phyloP scores from a whole-genome alignment of 768 basidiomycete species.

The Cystofilobasidium macerans region DNA sequence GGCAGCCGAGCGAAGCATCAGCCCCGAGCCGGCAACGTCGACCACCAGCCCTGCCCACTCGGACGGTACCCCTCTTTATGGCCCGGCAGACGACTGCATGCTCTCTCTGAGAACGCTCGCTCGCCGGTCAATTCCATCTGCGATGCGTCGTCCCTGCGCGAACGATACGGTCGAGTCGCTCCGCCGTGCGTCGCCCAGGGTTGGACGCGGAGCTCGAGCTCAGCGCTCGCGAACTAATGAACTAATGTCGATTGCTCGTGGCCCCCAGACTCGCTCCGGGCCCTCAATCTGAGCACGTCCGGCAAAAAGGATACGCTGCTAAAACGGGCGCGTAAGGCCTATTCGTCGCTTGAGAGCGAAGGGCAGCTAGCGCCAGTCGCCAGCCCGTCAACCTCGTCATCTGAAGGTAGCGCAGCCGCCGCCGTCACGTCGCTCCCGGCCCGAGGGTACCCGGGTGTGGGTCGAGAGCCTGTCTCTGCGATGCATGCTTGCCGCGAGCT shows the following conservation, averaged over 20 bases:
- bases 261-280: constrained; percentile 28
- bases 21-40: background rate
- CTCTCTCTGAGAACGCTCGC: background rate
- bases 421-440: background rate
- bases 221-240: background rate
- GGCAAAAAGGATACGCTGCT: constrained; percentile 40
- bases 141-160: background rate
- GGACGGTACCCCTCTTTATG: background rate
- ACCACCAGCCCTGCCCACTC: background rate
- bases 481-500: background rate
- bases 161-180: constrained; percentile 12
- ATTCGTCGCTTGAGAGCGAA: background rate
- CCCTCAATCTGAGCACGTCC: constrained; percentile 35
- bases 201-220: background rate
- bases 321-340: constrained; percentile 31
- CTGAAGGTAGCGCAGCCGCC: constrained; percentile 7
- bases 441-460: constrained; percentile 3
- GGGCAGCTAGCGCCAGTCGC: background rate
- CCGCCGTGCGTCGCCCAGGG: background rate
- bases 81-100: background rate
- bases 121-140: background rate
- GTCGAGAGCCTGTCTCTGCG: too few relatives aligned
- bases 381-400: background rate
- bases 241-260: background rate
- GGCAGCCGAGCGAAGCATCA: background rate